Base-by-base conservation (phyloP, 2,329 filamentous ascomycete genomes). In the Sarocladium kiliense region DNA sequence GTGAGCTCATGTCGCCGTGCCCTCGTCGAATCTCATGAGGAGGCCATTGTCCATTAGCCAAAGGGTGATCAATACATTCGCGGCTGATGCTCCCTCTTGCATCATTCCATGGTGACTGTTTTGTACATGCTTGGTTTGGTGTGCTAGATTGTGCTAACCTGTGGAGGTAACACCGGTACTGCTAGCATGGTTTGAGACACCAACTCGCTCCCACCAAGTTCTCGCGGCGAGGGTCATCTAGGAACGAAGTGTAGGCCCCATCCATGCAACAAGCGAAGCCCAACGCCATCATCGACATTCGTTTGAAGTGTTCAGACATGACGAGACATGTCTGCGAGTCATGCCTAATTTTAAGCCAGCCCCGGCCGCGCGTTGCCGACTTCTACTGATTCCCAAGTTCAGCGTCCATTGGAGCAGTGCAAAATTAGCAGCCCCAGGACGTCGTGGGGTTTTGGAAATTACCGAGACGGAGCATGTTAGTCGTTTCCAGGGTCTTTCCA, bases 361-460 rank as follows among this genome's bases (percentile, higher is more conserved):
- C 25, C 12, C n/a, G 25, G 11, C 44, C 44, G 44, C 23, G 16
- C 16, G 44, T 47, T n/a, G 18, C 7, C 4, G 21, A 9, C n/a
- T 3, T 23, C 23, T 14, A 18, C 7, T 7, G 16, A 39, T 39
- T n/a, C 12, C 36, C 36, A 39, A 39, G 7, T 25, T 16, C 41
- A 47, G n/a, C 44, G 18, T 21, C n/a, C 25, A 47, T 27, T 47
- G 44, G 44, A 30, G 44, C 25, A 6, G 25, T 27, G 23, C 44
- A n/a, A 47, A 47, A 47, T 47, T 47, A 18, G 23, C 44, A 47
- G 44, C 44, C 44, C 44, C 44, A 47, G 44, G 44, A 30, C 27
- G 44, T 4, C 44, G 44, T 47, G 44, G 44, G 44, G 44, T 47
- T 5, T 27, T 47, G 23, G 44, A 47, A 47, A 47, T 47, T 47